Percentiles rank a stretch among this genome's conserved stretches.
Evolutionary conservation across 495 filamentous ascomycete species (phyloP).

Genomic region (Penicillium chermesinum): DNA sequence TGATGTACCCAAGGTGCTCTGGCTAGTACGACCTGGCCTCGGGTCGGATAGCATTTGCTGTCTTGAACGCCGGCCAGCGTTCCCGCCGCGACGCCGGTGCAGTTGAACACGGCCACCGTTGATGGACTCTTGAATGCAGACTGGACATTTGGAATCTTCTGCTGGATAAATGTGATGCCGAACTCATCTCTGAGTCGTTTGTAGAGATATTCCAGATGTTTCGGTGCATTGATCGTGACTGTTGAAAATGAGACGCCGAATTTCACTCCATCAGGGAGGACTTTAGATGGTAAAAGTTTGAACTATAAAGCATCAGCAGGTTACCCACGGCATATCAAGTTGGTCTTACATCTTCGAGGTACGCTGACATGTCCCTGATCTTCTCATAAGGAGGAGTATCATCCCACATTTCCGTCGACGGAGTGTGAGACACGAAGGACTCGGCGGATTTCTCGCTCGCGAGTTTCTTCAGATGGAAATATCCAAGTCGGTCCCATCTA

Average conservation of each 20-base stretch:
- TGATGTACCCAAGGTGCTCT: constrained; percentile 24
- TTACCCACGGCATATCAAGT: not conserved
- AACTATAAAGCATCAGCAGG: not conserved
- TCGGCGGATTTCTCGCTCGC: constrained; percentile 18
- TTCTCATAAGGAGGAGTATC: constrained; percentile 21
- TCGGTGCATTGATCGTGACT: constrained; percentile 27
- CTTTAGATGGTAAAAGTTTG: constrained; percentile 10
- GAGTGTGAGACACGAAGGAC: constrained; percentile 17
- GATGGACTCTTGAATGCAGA: constrained; percentile 18
- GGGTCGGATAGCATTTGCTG: constrained; percentile 25
- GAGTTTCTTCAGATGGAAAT: constrained; percentile 20
- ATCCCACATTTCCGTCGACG: constrained; percentile 30
- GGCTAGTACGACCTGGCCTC: constrained; percentile 38
- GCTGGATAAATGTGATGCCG: constrained; percentile 20
- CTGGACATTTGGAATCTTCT: constrained; percentile 13
- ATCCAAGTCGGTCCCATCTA: constrained; percentile 27
- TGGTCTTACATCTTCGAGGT: constrained; percentile 25
- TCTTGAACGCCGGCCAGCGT: constrained; percentile 24
- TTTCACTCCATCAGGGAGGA: constrained; percentile 20
- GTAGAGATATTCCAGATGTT: constrained; percentile 17
- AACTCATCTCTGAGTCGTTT: constrained; percentile 8
- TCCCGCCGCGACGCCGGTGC: constrained; percentile 21
- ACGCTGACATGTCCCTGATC: constrained; percentile 23
- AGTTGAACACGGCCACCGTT: constrained; percentile 30
- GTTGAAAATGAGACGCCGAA: constrained; percentile 28